A percentile compares a stretch with the other conserved stretches of the same genome.
Conservation (phyloP, 768 basidiomycete species). For the Xerocomellus amylosporus region DNA sequence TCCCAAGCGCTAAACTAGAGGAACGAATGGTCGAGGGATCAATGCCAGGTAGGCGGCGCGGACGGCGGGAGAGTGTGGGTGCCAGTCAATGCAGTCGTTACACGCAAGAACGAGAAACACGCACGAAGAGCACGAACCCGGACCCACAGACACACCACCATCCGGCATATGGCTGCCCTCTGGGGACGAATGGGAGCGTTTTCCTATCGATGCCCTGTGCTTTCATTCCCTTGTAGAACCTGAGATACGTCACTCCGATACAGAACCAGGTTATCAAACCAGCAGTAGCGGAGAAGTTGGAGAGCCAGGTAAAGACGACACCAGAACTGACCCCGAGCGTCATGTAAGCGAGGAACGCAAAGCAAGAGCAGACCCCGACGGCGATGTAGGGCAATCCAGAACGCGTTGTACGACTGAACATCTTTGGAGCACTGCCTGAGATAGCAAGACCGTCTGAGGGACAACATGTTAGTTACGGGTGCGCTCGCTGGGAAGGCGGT, state of each 20-base stretch:
- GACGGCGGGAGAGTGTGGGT: too few relatives aligned
- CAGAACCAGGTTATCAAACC: slow-evolving; percentile 45
- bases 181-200: slow-evolving; percentile 44
- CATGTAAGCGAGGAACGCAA: slow-evolving; percentile 41
- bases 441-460: slow-evolving; percentile 50
- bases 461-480: slow-evolving; percentile 12
- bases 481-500: too few relatives aligned
- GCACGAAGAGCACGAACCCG: slow-evolving; percentile 35
- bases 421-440: slow-evolving; percentile 49
- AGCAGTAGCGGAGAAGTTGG: slow-evolving; percentile 34
- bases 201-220: slow-evolving; percentile 47
- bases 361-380: slow-evolving; percentile 24
- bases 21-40: neutral
- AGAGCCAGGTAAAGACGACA: slow-evolving; percentile 43
- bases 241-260: slow-evolving; percentile 44
- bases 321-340: slow-evolving; percentile 35
- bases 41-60: too few relatives aligned
- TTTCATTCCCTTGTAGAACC: slow-evolving; percentile 44
- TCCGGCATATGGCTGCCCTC: slow-evolving; percentile 40
- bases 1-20: slow-evolving; percentile 37
- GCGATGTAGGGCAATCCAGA: slow-evolving; percentile 46
- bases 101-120: neutral
- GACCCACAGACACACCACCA: slow-evolving; percentile 35
- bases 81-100: neutral
- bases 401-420: slow-evolving; percentile 43